Conservation (phyloP, 2,329 filamentous ascomycete species). For the Verticillium alfalfae region DNA sequence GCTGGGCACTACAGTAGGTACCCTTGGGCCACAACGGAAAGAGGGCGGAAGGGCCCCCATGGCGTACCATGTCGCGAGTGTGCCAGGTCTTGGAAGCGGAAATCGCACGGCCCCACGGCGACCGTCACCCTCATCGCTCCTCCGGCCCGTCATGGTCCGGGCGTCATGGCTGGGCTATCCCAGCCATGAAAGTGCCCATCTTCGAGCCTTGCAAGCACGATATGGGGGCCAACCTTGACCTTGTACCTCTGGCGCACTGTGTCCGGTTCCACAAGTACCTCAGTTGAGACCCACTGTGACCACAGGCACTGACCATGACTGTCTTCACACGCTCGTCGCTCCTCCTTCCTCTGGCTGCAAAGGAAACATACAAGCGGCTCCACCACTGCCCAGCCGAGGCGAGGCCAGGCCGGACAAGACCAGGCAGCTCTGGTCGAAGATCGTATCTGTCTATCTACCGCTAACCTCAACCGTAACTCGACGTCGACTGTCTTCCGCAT, state of each 20-base stretch:
- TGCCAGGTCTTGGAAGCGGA: background rate
- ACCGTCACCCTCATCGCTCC: background rate
- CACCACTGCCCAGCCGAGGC: background rate
- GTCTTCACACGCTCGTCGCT: no score
- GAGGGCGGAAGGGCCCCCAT: background rate
- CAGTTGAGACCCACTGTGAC: no score
- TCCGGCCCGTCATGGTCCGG: background rate
- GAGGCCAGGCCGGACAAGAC: background rate
- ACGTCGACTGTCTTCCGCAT: background rate
- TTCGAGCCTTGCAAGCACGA: no score
- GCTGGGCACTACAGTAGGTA: no score
- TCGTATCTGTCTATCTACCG: background rate
- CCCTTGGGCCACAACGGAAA: background rate
- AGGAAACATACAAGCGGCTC: background rate
- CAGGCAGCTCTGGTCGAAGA: background rate
- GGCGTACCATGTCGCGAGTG: background rate
- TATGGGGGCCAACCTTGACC: no score
- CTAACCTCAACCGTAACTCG: background rate
- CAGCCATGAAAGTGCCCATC: background rate
- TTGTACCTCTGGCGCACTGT: no score
- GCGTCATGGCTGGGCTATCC: background rate
- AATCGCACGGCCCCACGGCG: background rate
- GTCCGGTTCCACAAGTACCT: no score
- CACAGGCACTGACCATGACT: no score
- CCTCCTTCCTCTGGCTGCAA: no score